Conservation (phyloP, 306 rosid genomes). For the Prunus mira region DNA sequence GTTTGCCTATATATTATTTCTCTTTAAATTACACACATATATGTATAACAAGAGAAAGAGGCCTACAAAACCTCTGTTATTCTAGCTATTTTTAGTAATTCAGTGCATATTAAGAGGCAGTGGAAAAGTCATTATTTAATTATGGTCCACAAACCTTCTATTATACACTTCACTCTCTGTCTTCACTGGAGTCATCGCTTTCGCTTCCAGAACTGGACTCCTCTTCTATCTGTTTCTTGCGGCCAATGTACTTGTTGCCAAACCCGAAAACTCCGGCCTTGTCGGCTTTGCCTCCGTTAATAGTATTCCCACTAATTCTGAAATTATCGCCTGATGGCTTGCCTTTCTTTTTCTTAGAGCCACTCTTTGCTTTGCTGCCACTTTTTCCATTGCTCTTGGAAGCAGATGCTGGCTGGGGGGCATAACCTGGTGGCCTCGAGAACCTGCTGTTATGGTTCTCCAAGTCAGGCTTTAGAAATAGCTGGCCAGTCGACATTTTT, state of each 20-base stretch:
- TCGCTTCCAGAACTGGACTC: not conserved
- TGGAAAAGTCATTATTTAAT: not conserved
- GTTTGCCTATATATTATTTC: no score
- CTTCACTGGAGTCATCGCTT: not conserved
- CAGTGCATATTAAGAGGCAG: not conserved
- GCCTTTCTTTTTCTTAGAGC: not conserved
- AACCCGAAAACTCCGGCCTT: constrained; percentile 3
- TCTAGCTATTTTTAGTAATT: not conserved
- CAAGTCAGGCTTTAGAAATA: not conserved
- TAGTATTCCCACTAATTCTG: not conserved
- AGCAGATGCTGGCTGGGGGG: not conserved
- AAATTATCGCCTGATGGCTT: not conserved
- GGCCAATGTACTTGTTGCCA: constrained; percentile 5
- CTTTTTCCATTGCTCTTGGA: not conserved
- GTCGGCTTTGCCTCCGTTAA: constrained; percentile 4
- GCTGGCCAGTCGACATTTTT: not conserved
- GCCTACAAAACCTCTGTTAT: not conserved
- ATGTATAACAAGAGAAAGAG: not conserved
- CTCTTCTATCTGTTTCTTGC: not conserved
- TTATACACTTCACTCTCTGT: not conserved
- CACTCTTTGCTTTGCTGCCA: not conserved
- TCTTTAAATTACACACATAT: not conserved
- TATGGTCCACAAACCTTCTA: not conserved
- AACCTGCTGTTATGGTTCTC: not conserved
- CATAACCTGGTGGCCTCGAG: not conserved